Base-by-base conservation (phyloP, 192 early-diverging fungal species). In the Chytriomyces confervae region DNA sequence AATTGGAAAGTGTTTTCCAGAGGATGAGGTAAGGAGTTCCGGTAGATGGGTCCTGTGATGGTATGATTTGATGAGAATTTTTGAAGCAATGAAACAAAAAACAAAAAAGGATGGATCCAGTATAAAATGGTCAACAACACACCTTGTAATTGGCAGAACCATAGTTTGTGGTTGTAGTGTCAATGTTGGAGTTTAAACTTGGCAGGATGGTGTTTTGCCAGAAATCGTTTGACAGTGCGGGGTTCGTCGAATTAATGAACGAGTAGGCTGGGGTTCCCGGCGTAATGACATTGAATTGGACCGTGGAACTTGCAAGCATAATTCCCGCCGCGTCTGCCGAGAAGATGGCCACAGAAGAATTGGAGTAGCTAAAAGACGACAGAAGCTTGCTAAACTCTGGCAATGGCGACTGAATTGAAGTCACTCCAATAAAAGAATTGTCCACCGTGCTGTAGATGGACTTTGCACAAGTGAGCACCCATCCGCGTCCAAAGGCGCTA, bases 401-500 rank as follows among this genome's bases (percentile, higher is more conserved):
- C 5, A 77, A 44, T 13, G 47, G 65, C 5, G 66, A 43, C 44
- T 68, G 66, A 53, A 66, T 77, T 23, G 66, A 77, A 5, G 47
- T 51, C 6, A 81, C 80, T 29, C 77, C 80, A 3, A 62, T 62
- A 20, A 81, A 45, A 20, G 72, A 62, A 16, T 76, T 45, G 46
- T 68, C 29, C 16, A 7, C 23, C 16, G 18, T 47, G 53, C 24
- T 67, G 50, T 36, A 53, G 65, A 77, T 23, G 51, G 61, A 43
- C 11, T 61, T 62, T 20, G 72, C 27, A 10, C 69, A 66, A 24
- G 81, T 81, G 50, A 81, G 10, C 18, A 70, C 74, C 78, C 78
- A 82, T 7, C 81, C 81, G 49, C 69, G 61, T 23, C 81, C 81
- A 45, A 76, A 62, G 8, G 53, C 53, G 36, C 53, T 73, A 7